These are phyloP conservation scores for Oryza officinalis DNA, from an alignment of 176 grass and related monocot genomes.

Conservation along the genomic window DNA sequence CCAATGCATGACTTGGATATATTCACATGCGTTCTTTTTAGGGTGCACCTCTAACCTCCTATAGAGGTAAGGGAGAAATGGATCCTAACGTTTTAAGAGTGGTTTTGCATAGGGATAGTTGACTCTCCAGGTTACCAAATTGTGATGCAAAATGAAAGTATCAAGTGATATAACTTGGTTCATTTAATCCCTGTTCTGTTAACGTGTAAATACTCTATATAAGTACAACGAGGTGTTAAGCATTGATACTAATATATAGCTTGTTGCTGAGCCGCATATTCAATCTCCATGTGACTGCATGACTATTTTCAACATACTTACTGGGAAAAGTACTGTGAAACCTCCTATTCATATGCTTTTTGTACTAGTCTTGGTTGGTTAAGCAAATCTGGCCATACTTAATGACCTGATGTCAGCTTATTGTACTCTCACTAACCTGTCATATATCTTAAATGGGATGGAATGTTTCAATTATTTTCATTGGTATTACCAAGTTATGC, in stretches of 20 bases:
- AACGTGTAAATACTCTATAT: not conserved
- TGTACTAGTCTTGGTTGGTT: slow-evolving; percentile 1
- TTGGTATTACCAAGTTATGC: slow-evolving; percentile 13
- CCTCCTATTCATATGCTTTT: not conserved
- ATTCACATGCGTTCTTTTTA: not conserved
- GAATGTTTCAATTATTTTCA: slow-evolving; percentile 4
- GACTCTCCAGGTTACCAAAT: not conserved
- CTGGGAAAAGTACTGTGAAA: not conserved
- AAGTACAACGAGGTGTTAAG: not conserved
- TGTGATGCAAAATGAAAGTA: not conserved
- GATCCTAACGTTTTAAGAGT: not conserved
- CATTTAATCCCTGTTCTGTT: slow-evolving; percentile 12
- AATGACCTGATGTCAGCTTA: not conserved
- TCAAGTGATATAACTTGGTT: not conserved
- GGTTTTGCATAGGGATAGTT: slow-evolving; percentile 8
- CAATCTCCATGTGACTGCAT: not conserved
- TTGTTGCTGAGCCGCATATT: not conserved
- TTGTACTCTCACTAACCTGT: not conserved
- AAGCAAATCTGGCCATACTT: slow-evolving; percentile 9
- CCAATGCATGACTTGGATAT: not conserved
- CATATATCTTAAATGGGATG: not conserved
- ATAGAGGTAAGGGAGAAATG: not conserved
- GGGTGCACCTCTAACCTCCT: not conserved
- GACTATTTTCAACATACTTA: not conserved
- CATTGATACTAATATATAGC: not conserved